These are phyloP conservation scores for Aspergillus clavatus DNA, from an alignment of 2,329 filamentous ascomycete genomes.

Conservation along the genomic window DNA sequence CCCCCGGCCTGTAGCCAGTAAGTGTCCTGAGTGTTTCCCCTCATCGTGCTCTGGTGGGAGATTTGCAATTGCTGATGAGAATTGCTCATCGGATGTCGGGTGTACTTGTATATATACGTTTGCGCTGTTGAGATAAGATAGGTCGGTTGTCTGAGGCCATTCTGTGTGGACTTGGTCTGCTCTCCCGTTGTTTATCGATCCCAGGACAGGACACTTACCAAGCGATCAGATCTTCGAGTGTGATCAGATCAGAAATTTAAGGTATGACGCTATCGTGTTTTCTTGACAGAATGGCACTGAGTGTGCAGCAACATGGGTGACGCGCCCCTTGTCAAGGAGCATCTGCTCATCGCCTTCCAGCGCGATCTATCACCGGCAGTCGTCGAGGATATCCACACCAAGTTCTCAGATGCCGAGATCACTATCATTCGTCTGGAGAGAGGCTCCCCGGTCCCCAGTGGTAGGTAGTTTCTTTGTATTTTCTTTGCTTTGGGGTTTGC, in stretches of 20 bases:
- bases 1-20: not conserved
- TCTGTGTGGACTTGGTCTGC: too few species aligned
- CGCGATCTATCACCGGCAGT: slow-evolving; percentile 13
- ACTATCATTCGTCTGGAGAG: slow-evolving; percentile 12
- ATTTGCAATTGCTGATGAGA: not conserved
- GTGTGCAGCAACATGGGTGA: slow-evolving; percentile 20
- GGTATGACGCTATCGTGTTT: too few species aligned
- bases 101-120: too few species aligned
- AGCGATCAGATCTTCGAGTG: too few species aligned
- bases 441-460: slow-evolving; percentile 18
- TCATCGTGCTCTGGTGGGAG: not conserved
- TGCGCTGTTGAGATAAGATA: too few species aligned
- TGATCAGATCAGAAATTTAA: too few species aligned
- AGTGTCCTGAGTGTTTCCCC: not conserved
- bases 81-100: not conserved
- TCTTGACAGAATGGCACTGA: too few species aligned
- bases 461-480: slow-evolving; percentile 11
- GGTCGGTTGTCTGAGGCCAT: not conserved
- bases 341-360: slow-evolving; percentile 21
- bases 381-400: slow-evolving; percentile 13
- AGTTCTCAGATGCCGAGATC: slow-evolving; percentile 22
- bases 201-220: too few species aligned
- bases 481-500: not conserved
- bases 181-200: too few species aligned
- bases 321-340: slow-evolving; percentile 13